Percentiles rank a stretch among this genome's conserved stretches.
These are phyloP conservation scores for Fusarium sp. DNA, from an alignment of 2,329 filamentous ascomycete species.

Conservation along the genomic window DNA sequence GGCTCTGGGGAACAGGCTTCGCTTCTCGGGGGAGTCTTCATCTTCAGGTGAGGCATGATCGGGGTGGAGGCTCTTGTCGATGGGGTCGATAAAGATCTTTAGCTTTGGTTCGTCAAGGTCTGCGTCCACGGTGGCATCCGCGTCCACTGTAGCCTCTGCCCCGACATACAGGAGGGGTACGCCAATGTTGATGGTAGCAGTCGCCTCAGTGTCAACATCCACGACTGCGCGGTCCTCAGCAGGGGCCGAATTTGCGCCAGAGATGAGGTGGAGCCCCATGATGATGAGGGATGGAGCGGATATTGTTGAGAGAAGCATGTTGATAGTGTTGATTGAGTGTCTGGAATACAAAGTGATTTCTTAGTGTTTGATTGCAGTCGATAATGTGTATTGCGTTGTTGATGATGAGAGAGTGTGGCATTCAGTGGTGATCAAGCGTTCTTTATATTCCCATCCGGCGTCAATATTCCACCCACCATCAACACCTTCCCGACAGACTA, in stretches of 20 bases:
- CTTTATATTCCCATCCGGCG: not conserved
- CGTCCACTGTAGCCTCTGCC: not conserved
- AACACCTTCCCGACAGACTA: not conserved
- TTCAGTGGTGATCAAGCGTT: not conserved
- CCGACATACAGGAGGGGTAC: not conserved
- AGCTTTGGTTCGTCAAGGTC: not conserved
- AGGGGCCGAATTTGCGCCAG: conserved; percentile 15
- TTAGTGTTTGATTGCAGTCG: not conserved
- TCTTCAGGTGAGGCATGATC: not conserved
- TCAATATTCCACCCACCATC: not conserved
- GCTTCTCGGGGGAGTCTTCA: not conserved
- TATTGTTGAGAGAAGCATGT: conserved; percentile 32
- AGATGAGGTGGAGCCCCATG: conserved; percentile 4
- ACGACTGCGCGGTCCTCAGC: not conserved
- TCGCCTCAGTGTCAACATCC: not conserved
- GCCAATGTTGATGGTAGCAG: not conserved
- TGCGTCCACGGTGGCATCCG: not conserved
- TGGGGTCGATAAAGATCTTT: not conserved
- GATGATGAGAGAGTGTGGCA: not conserved
- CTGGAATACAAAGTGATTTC: not conserved
- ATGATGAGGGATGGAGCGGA: conserved; percentile 11
- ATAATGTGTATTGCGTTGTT: not conserved
- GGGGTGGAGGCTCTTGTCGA: not conserved
- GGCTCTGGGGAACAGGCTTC: conserved; percentile 6
- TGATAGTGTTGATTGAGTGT: not conserved